phyloP scores from a whole-genome alignment of 1,284 basidiomycete genomes.

The Marasmius oreades region DNA sequence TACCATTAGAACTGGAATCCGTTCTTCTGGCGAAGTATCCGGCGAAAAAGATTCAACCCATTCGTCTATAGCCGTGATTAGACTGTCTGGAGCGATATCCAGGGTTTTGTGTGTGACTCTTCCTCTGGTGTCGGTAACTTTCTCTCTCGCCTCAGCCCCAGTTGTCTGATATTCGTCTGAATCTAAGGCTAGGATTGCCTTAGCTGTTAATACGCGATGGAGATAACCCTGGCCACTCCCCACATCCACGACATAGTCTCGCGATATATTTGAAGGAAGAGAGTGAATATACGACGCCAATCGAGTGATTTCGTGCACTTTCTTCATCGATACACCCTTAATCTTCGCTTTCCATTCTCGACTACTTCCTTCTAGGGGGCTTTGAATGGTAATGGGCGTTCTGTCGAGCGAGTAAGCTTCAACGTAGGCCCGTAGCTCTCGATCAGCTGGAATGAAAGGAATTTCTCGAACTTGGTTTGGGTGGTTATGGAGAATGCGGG shows the following conservation, averaged over 20 bases:
- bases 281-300: constrained; percentile 38
- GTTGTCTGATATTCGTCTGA: constrained; percentile 38
- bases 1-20: constrained; percentile 52
- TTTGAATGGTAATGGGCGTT: background rate
- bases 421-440: background rate
- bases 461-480: background rate
- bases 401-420: background rate
- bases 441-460: background rate
- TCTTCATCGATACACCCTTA: constrained; percentile 51
- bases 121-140: constrained; percentile 8
- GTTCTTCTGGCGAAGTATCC: constrained; percentile 13
- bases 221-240: constrained; percentile 57
- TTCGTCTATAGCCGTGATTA: constrained; percentile 37
- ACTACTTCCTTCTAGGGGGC: background rate
- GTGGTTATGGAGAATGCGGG: background rate
- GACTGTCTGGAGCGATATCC: constrained; percentile 41
- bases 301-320: constrained; percentile 46
- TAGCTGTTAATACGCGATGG: constrained; percentile 33
- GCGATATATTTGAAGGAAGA: constrained; percentile 18
- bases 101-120: constrained; percentile 45
- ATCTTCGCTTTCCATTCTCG: background rate
- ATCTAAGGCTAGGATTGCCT: constrained; percentile 52
- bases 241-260: constrained; percentile 41
- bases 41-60: constrained; percentile 30
- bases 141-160: constrained; percentile 30